Evolutionary conservation across 768 basidiomycete genomes (phyloP).

Genomic region (Mrakia gelida): DNA sequence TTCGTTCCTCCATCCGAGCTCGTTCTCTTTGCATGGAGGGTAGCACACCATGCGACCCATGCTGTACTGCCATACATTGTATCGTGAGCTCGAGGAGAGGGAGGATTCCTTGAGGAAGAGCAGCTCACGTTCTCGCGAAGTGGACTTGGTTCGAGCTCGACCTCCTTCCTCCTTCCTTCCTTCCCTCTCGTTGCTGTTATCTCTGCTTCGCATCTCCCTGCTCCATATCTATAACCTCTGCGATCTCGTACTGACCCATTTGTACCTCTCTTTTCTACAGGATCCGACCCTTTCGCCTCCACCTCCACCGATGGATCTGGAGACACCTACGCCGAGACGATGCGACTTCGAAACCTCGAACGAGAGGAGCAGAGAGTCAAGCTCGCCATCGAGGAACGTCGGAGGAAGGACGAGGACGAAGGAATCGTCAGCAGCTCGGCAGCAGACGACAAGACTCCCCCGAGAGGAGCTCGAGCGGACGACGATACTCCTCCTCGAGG

Average conservation of each 20-base stretch:
- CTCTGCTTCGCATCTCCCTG: background rate
- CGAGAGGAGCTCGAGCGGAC: conserved; percentile 54
- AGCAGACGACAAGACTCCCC: conserved; percentile 83
- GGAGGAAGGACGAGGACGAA: conserved; percentile 56
- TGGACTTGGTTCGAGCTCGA: background rate
- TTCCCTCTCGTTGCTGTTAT: background rate
- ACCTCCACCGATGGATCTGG: conserved; percentile 68
- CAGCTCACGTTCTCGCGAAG: no score
- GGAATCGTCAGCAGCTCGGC: conserved; percentile 52
- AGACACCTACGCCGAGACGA: conserved; percentile 85
- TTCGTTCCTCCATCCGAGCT: background rate
- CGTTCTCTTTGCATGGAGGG: no score
- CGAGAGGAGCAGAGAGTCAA: conserved; percentile 84
- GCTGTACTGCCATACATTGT: no score
- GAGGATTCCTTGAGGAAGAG: no score
- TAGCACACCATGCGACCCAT: no score
- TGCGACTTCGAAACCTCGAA: conserved; percentile 84
- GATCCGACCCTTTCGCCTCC: conserved; percentile 51
- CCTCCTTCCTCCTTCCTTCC: conserved; percentile 7
- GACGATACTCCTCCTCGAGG: conserved; percentile 40
- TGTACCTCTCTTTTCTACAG: background rate
- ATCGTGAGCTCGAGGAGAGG: no score
- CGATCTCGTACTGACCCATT: background rate
- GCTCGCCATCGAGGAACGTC: conserved; percentile 70
- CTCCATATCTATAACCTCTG: background rate